phyloP scores from a whole-genome alignment of 345 rosid species.

The Streptanthus diversifolius region DNA sequence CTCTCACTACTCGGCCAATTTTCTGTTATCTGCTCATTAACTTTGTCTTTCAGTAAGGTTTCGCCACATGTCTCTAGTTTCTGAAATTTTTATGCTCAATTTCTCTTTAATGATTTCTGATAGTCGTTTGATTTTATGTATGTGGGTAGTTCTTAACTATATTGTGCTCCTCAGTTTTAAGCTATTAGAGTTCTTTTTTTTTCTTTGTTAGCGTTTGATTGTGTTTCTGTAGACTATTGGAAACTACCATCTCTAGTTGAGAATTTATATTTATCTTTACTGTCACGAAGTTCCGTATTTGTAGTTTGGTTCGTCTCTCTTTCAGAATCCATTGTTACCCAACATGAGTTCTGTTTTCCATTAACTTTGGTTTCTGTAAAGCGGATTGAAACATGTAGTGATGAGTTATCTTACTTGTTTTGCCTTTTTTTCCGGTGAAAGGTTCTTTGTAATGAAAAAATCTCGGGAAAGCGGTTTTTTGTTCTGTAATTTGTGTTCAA shows the following conservation, averaged over 20 bases:
- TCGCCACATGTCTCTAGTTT: neutral
- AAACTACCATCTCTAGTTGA: neutral
- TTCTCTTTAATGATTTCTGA: neutral
- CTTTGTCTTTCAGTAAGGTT: neutral
- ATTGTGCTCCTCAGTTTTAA: neutral
- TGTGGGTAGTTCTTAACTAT: neutral
- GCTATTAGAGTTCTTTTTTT: neutral
- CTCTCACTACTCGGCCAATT: neutral
- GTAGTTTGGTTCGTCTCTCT: neutral
- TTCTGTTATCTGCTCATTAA: neutral
- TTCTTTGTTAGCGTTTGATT: neutral
- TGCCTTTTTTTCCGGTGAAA: neutral
- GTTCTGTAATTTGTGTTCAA: constrained; percentile 33
- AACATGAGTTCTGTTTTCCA: neutral
- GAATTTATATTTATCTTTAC: neutral
- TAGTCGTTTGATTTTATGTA: neutral
- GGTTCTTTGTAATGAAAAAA: constrained; percentile 23
- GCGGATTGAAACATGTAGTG: neutral
- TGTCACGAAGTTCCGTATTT: neutral
- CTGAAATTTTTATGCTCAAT: neutral
- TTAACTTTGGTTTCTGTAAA: neutral
- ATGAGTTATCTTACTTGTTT: neutral
- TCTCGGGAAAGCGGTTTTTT: constrained; percentile 29
- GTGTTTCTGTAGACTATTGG: neutral
- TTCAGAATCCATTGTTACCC: neutral